Evolutionary conservation across 148 eudicot genomes (phyloP), one percentile per base, ranked within the genome.

Genomic region (Tetragonia tetragonoides): DNA sequence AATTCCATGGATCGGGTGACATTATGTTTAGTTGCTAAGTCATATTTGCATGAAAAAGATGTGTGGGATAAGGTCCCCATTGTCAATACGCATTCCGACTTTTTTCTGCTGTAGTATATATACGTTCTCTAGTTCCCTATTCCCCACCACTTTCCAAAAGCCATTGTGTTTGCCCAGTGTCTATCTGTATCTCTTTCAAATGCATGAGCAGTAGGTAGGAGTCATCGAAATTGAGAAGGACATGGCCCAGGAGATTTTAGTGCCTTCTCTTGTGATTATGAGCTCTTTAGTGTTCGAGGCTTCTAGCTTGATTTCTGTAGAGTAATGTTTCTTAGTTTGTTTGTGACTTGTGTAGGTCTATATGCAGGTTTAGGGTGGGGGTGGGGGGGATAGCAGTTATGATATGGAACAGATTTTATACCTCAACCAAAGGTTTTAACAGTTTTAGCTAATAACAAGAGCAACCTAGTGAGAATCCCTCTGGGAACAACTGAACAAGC

Each of bases 101-200:
- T 49, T 11, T 10, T 63, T 46, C 42, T 66, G 46, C 57, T 10
- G 63, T 24, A 24, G 44, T 40, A 28, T 75, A 9, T 9, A 21
- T 23, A 63, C 44, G 40, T 2, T 34, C 21, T 44, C 15, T 5
- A 47, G 15, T 28, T 75, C 49, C 10, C 49, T 10, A 46, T 10
- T 68, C 38, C 78, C 78, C 78, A 75, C 78, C 78, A 75, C 28
- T 34, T 46, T 10, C 60, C 61, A 21, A 17, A 75, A 47, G 61
- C 66, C 16, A 37, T 64, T 59, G 57, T 70, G 75, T 28, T 28
- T 28, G 34, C 34, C 34, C 34, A 28, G 34, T 28, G 34, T 28
- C 34, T 28, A 28, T 28, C 34, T 28, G 34, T 28, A 0, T 28
- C 34, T 28, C 34, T 28, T 28, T 28, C 34, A 28, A 28, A 28